Evolutionary conservation across 2,329 filamentous ascomycete genomes (phyloP), one percentile per base, ranked within the genome.

Genomic region (Aspergillus pseudoterreus): DNA sequence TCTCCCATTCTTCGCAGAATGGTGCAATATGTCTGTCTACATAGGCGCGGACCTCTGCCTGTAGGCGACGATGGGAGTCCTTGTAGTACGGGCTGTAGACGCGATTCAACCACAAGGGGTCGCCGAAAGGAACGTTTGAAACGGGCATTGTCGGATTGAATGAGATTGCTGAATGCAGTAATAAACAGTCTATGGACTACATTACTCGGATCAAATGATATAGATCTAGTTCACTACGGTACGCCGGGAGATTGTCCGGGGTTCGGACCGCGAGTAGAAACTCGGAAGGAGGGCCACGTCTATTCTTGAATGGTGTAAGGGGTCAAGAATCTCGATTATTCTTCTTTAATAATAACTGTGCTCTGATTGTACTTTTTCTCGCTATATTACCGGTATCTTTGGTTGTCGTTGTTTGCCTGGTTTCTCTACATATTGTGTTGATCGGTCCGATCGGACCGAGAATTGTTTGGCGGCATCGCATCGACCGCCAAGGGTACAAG

Each of bases 1-100:
- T 57, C 42, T 65, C 63, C 63, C 63, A 65, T 39, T 64, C 52
- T 19, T 60, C 62, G 24, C 57, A 63, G 22, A 57, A 62, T 1
- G 63, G 63, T 1, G 50, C 30, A 15, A 66, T 63, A 11, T 63
- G 30, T 1, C 49, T 58, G 30, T 66, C 58, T 4, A 66, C 57
- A 43, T 65, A 66, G n/a, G 52, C 47, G 9, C 63, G 58, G 10
- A 56, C 56, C 17, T 64, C 59, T 12, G 52, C 54, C 43, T 60
- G 61, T 4, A 65, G 47, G 11, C 47, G 51, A 9, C 58, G 52
- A 51, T 65, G 63, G 1, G 57, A 59, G 1, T 59, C 54, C 6
- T 50, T 59, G 50, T 64, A 65, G 45, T 63, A 64, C 1, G 62
- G 60, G 19, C 56, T 61, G 22, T 45, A 47, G 2, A 35, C 14